Conservation (phyloP, 225 moss, liverwort and hornwort genomes). For the Pseudoscleropodium purum region DNA sequence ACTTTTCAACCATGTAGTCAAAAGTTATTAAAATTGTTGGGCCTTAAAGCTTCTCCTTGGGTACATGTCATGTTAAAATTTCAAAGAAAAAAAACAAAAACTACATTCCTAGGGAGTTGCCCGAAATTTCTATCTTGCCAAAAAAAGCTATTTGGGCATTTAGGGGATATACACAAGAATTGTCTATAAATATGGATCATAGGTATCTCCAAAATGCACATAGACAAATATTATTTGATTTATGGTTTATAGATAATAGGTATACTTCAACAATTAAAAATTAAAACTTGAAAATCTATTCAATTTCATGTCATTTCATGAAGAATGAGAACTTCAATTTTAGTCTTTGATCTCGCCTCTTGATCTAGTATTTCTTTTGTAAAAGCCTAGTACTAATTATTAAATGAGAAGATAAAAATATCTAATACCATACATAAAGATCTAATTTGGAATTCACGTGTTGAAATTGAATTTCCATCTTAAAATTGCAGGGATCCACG, state of each 20-base stretch:
- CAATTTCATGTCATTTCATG: neutral
- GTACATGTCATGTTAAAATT: too few species aligned
- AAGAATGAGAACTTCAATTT: neutral
- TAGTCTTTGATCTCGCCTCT: neutral
- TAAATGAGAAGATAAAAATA: neutral
- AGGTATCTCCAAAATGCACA: neutral
- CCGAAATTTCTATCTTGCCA: too few species aligned
- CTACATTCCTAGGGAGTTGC: too few species aligned
- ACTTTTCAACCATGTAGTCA: too few species aligned
- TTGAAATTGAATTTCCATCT: too few species aligned
- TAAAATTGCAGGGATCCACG: too few species aligned
- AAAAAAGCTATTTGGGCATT: too few species aligned
- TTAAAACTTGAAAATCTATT: neutral
- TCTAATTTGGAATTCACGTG: too few species aligned
- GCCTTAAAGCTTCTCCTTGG: too few species aligned
- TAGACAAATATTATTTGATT: neutral
- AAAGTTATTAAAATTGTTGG: too few species aligned
- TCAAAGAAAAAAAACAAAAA: too few species aligned
- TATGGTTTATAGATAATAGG: neutral
- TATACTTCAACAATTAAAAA: neutral
- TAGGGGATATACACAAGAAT: neutral
- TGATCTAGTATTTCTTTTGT: neutral
- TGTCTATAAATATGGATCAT: neutral
- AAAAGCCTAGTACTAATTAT: neutral
- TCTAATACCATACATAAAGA: too few species aligned